These are phyloP conservation scores for Colletotrichum gigasporum DNA, from an alignment of 2,329 filamentous ascomycete genomes.

Conservation along the genomic window DNA sequence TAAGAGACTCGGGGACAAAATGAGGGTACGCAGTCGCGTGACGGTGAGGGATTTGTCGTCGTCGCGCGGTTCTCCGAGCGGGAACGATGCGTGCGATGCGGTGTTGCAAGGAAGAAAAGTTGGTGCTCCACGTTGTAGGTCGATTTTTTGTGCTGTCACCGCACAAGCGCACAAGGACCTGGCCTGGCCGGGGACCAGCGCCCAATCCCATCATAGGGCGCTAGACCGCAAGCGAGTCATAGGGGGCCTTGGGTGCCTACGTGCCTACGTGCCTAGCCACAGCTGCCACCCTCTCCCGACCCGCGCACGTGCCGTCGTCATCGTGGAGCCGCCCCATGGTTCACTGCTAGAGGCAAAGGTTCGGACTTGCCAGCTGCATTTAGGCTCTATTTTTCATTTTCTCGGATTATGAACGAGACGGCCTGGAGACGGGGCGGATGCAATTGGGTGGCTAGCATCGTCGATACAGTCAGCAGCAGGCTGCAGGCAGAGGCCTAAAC, in stretches of 20 bases:
- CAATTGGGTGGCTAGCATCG: neutral
- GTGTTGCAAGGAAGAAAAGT: slow-evolving; percentile 29
- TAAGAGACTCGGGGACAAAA: slow-evolving; percentile 22
- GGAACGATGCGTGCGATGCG: slow-evolving; percentile 29
- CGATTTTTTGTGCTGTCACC: slow-evolving; percentile 30
- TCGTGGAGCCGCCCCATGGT: slow-evolving; percentile 4
- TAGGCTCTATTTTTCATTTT: neutral
- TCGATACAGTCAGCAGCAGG: neutral
- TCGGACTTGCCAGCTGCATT: neutral
- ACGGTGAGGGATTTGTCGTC: slow-evolving; percentile 24
- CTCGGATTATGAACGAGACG: neutral
- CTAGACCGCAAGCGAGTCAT: slow-evolving; percentile 31
- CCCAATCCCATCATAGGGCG: slow-evolving; percentile 26
- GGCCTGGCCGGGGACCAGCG: slow-evolving; percentile 20
- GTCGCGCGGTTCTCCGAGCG: slow-evolving; percentile 28
- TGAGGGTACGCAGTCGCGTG: slow-evolving; percentile 28
- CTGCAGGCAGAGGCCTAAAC: neutral
- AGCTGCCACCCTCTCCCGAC: neutral
- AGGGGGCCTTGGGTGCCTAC: slow-evolving; percentile 8
- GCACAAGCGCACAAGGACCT: slow-evolving; percentile 21
- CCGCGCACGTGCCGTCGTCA: slow-evolving; percentile 9
- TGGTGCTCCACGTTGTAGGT: slow-evolving; percentile 27
- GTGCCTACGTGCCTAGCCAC: neutral
- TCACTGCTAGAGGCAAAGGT: neutral
- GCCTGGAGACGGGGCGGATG: neutral